phyloP scores from a whole-genome alignment of 2,329 filamentous ascomycete species.

The Aaosphaeria arxii region DNA sequence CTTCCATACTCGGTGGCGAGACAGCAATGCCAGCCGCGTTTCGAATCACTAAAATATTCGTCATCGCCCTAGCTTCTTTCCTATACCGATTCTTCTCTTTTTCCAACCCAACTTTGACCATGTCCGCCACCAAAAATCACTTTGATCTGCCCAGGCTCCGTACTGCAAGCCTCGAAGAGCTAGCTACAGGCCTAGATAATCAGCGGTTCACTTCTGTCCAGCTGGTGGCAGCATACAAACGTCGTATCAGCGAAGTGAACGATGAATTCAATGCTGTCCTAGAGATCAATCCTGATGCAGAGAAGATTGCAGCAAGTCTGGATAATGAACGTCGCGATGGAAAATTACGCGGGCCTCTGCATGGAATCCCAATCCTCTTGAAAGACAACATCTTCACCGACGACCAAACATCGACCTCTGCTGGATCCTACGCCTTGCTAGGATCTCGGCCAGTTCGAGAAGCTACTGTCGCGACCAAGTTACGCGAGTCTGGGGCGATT shows the following conservation, averaged over 20 bases:
- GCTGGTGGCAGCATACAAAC: slow-evolving; percentile 51
- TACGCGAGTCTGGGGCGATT: slow-evolving; percentile 57
- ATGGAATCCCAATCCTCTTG: not conserved
- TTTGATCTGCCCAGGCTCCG: too few relatives aligned
- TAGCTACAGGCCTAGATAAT: slow-evolving; percentile 5
- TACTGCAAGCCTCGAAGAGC: too few relatives aligned
- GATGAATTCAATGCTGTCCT: slow-evolving; percentile 46
- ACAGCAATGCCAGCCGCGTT: too few relatives aligned
- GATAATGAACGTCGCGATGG: slow-evolving; percentile 46
- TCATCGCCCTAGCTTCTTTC: too few relatives aligned
- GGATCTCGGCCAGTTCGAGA: slow-evolving; percentile 54
- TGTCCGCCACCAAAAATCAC: too few relatives aligned
- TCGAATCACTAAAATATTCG: too few relatives aligned
- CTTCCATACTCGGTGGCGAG: too few relatives aligned
- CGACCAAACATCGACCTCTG: slow-evolving; percentile 26
- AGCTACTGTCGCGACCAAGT: slow-evolving; percentile 53
- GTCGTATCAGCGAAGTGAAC: slow-evolving; percentile 50
- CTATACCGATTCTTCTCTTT: too few relatives aligned
- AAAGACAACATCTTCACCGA: not conserved
- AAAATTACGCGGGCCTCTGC: slow-evolving; percentile 36
- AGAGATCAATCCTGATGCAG: slow-evolving; percentile 52
- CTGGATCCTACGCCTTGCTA: slow-evolving; percentile 59
- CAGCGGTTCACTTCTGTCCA: slow-evolving; percentile 52
- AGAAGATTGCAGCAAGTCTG: slow-evolving; percentile 41
- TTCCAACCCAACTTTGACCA: too few relatives aligned